phyloP scores from a whole-genome alignment of 805 yeast species.

The Wickerhamomyces ciferrii region DNA sequence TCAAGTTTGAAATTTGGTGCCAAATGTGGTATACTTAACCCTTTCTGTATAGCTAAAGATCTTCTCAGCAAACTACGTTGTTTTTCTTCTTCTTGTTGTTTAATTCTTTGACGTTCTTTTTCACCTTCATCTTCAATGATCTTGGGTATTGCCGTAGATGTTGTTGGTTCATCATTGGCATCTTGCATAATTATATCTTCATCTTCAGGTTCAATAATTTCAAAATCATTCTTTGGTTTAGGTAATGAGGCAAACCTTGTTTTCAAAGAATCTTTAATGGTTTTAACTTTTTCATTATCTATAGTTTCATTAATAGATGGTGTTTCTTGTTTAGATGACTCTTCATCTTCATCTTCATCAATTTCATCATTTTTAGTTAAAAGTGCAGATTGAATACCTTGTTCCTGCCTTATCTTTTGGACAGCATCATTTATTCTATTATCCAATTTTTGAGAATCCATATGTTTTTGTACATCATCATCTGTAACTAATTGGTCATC shows the following conservation, averaged over 20 bases:
- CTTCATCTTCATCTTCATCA: conserved; percentile 1
- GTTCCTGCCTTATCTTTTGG: conserved; percentile 32
- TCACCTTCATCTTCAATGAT: conserved; percentile 17
- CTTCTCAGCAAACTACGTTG: conserved; percentile 27
- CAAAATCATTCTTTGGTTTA: conserved; percentile 42
- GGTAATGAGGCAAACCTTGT: conserved; percentile 29
- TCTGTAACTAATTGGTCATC: not conserved
- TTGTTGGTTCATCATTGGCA: conserved; percentile 4
- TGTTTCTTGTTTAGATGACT: not conserved
- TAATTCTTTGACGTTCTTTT: conserved; percentile 8
- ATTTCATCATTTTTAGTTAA: conserved; percentile 17
- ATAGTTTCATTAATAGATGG: no score
- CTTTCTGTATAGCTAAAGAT: conserved; percentile 42
- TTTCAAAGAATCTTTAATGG: conserved; percentile 3
- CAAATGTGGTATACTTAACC: conserved; percentile 35
- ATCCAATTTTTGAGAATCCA: conserved; percentile 2
- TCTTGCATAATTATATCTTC: conserved; percentile 14
- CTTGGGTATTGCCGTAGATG: not conserved
- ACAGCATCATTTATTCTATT: conserved; percentile 25
- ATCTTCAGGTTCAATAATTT: conserved; percentile 30
- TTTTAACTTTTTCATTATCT: not conserved
- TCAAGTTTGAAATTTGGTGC: not conserved
- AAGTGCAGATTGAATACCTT: conserved; percentile 30
- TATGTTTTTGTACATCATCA: conserved; percentile 1
- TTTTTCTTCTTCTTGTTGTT: conserved; percentile 8